Conservation (phyloP, 2,329 filamentous ascomycete genomes). For the Monosporascus sp. region DNA sequence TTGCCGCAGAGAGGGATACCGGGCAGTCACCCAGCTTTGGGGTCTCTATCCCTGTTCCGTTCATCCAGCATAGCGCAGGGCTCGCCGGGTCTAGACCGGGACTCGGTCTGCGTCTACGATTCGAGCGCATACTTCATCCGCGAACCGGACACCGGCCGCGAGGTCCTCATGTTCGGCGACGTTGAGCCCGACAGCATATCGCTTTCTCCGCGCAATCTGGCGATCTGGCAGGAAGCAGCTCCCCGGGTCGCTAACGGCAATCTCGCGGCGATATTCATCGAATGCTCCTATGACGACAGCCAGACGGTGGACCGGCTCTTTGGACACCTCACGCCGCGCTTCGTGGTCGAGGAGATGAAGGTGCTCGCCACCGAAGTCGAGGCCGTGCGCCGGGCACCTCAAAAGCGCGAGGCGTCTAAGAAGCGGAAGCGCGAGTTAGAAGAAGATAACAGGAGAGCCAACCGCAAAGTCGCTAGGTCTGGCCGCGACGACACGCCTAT, state of each 20-base stretch:
- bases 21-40: conserved; percentile 19
- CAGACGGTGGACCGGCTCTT: conserved; percentile 75
- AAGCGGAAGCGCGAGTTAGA: conserved; percentile 60
- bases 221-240: conserved; percentile 83
- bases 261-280: conserved; percentile 82
- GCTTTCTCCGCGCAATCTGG: conserved; percentile 71
- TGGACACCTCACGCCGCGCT: conserved; percentile 81
- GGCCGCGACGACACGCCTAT: conserved; percentile 39
- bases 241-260: conserved; percentile 71
- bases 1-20: conserved; percentile 17
- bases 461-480: conserved; percentile 10
- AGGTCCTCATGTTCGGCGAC: conserved; percentile 92
- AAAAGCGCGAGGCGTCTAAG: conserved; percentile 44
- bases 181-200: conserved; percentile 89
- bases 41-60: conserved; percentile 18
- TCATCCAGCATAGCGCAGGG: conserved; percentile 20
- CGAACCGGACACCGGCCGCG: conserved; percentile 61
- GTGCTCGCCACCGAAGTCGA: conserved; percentile 66
- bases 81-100: conserved; percentile 27
- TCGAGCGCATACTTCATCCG: conserved; percentile 93
- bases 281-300: conserved; percentile 86
- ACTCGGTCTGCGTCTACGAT: conserved; percentile 67
- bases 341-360: conserved; percentile 73
- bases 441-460: conserved; percentile 13
- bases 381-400: conserved; percentile 38